These are phyloP conservation scores for Pestalotiopsis sp. DNA, from an alignment of 2,329 filamentous ascomycete genomes.

Conservation along the genomic window DNA sequence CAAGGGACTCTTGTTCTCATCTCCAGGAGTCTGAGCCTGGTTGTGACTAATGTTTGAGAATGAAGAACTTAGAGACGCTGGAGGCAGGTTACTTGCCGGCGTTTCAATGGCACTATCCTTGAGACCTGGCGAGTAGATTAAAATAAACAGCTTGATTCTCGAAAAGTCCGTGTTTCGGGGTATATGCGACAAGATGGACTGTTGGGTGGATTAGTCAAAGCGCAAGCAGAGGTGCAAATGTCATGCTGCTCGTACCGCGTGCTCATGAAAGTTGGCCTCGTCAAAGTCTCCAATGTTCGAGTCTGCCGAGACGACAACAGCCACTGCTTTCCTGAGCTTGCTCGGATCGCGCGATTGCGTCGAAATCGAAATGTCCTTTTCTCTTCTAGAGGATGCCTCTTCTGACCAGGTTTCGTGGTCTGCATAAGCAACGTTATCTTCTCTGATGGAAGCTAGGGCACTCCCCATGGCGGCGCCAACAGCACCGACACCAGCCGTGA, in stretches of 20 bases:
- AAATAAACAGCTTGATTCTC: constrained; percentile 77
- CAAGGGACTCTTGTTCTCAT: constrained; percentile 63
- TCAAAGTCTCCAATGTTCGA: constrained; percentile 59
- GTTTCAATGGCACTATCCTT: constrained; percentile 66
- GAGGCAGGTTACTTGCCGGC: constrained; percentile 55
- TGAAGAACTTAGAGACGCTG: constrained; percentile 73
- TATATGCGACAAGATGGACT: constrained; percentile 89
- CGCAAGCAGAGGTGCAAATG: background rate
- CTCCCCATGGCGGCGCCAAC: constrained; percentile 82
- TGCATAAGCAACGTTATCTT: constrained; percentile 77
- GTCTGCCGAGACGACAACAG: constrained; percentile 85
- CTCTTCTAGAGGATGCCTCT: constrained; percentile 73
- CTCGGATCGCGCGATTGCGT: constrained; percentile 32
- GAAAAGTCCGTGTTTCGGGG: constrained; percentile 75
- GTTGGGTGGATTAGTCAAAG: background rate
- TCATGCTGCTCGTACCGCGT: constrained; percentile 67
- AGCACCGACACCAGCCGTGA: constrained; percentile 80
- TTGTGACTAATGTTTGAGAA: constrained; percentile 84
- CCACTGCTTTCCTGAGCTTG: constrained; percentile 76
- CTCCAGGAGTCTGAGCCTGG: constrained; percentile 69
- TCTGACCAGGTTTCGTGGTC: constrained; percentile 94
- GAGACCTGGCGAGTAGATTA: constrained; percentile 85
- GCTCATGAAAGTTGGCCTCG: constrained; percentile 68
- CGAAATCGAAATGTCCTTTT: constrained; percentile 42
- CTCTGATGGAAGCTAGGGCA: constrained; percentile 79